Percentiles rank a stretch among this genome's conserved stretches.
Evolutionary conservation across 1,139 yeast genomes (phyloP).

Genomic region (Diutina siamensis): DNA sequence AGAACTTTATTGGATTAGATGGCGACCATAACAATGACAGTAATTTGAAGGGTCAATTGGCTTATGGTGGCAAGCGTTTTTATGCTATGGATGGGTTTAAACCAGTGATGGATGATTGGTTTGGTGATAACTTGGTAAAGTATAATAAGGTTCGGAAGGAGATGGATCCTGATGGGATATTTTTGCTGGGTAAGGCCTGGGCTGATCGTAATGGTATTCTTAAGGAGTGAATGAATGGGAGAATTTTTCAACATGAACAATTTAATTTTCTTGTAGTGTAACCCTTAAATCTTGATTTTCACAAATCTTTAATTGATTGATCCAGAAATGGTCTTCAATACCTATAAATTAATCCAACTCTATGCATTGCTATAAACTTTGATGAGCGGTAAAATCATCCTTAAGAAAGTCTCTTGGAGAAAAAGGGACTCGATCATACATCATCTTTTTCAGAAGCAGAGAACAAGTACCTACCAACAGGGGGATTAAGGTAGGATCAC

Average conservation of each 20-base stretch:
- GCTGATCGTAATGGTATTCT: constrained; percentile 55
- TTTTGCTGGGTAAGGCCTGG: constrained; percentile 72
- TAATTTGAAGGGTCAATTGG: constrained; percentile 26
- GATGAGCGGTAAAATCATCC: constrained; percentile 14
- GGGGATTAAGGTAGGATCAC: constrained; percentile 21
- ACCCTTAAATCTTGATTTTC: no score
- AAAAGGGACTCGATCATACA: constrained; percentile 29
- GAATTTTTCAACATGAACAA: no score
- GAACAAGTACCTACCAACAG: constrained; percentile 32
- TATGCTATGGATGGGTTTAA: constrained; percentile 77
- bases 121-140: constrained; percentile 53
- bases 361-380: background rate
- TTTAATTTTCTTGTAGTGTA: no score
- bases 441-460: constrained; percentile 25
- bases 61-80: constrained; percentile 38
- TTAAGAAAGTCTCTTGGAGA: constrained; percentile 32
- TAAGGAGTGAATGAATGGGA: no score
- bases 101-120: constrained; percentile 63
- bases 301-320: no score
- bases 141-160: constrained; percentile 53
- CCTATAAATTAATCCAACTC: background rate
- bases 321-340: no score
- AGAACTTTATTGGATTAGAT: constrained; percentile 71
- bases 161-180: constrained; percentile 75
- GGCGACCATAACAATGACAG: constrained; percentile 26